These are phyloP conservation scores for Apiospora pterosperma DNA, from an alignment of 2,329 filamentous ascomycete species.

Conservation along the genomic window DNA sequence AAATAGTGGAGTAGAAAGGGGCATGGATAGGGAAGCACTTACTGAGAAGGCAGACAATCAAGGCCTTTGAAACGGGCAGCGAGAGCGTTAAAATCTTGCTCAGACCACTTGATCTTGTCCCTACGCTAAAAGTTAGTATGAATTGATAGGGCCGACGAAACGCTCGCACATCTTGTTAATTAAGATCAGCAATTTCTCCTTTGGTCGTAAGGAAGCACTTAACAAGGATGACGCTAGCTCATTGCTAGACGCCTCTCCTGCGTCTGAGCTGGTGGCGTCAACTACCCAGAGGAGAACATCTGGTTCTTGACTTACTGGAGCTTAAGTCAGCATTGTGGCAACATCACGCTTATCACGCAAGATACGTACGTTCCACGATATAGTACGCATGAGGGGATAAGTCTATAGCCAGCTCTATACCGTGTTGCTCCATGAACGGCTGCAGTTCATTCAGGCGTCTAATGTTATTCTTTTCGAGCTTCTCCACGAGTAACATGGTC, in stretches of 20 bases:
- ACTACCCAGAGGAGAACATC: slow-evolving; percentile 6
- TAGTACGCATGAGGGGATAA: background rate
- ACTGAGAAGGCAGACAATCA: background rate
- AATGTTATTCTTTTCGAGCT: background rate
- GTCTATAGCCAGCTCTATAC: background rate
- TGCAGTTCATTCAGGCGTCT: background rate
- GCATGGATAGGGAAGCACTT: too few species aligned
- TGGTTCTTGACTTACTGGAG: background rate
- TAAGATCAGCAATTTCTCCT: background rate
- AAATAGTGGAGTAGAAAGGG: background rate
- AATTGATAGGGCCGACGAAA: background rate
- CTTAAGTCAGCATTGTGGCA: background rate
- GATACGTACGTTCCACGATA: background rate
- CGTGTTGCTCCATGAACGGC: background rate
- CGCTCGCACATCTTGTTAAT: background rate
- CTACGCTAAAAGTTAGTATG: background rate
- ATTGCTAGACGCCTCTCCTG: background rate
- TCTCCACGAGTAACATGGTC: background rate
- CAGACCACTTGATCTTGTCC: background rate
- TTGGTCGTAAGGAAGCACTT: background rate
- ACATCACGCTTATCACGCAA: background rate
- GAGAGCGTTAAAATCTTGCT: background rate
- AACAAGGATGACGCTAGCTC: slow-evolving; percentile 5
- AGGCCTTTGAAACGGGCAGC: background rate
- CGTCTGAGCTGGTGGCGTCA: background rate